Base-by-base conservation (phyloP, 108 stramenopile genomes). In the Skeletonema tropicum region DNA sequence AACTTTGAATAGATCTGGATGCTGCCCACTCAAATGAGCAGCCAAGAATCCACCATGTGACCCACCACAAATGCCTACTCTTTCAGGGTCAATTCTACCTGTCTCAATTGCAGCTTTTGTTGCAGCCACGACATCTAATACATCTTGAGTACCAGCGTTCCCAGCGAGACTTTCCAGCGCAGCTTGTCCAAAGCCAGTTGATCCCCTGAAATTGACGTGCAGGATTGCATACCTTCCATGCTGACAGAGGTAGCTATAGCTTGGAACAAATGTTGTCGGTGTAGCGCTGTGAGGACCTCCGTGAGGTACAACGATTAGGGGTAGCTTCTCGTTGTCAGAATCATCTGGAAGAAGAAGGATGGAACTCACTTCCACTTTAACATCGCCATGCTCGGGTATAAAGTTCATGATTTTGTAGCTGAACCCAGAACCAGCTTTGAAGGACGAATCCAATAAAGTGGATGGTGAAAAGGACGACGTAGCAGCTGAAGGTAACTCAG, bases 201-300 rank as follows among this genome's bases (percentile, higher is more conserved):
- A 90, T 32, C 96, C 96, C 39, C 94, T 72, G 72, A 90, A 97
- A 74, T 97, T 97, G 12, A 92, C 91, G 25, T 90, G 72, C n/a
- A 95, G 71, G 21, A 97, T 64, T 13, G 94, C 93, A 79, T 90
- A 93, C 3, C 85, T 65, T 36, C 88, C 88, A 45, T 85, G 72
- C 1, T 73, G 68, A 58, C 85, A 84, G 30, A 93, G 80, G 60
- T 74, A 94, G 6, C 89, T 86, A 71, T 86, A 87, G 60, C 83
- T 80, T 1, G 90, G 88, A 33, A 89, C 63, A 77, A 66, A 94
- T 25, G 83, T 57, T 5, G 89, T 87, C 4, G 87, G 59, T 36
- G 89, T 85, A 45, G 78, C 82, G 7, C 77, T 68, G 64, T 94
- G 92, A 14, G 92, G 92, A 10, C 92, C 92, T 38, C 92, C 92